phyloP scores from a whole-genome alignment of 345 rosid species.

The Mallotus nudiflorus region DNA sequence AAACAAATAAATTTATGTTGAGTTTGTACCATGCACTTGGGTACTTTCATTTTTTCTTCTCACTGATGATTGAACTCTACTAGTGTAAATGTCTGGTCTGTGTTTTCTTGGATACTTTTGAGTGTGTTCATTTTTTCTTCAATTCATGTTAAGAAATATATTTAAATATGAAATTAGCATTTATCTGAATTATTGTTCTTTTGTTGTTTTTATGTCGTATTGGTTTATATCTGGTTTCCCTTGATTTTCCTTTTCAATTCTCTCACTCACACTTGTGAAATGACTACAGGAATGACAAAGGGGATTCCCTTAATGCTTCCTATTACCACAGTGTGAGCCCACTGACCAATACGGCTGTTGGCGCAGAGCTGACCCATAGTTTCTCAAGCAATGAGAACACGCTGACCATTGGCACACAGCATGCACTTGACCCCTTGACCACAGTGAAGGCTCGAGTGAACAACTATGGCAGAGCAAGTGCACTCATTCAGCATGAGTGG shows the following conservation, averaged over 20 bases:
- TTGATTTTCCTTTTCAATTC: not conserved
- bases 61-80: not conserved
- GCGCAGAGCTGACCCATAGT: conserved; percentile 90
- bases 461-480: conserved; percentile 80
- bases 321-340: conserved; percentile 90
- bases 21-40: not conserved
- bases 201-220: not conserved
- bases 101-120: not conserved
- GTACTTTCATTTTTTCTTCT: not conserved
- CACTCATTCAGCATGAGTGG: conserved; percentile 95
- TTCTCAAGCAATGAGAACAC: conserved; percentile 80
- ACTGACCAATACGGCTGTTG: conserved; percentile 78
- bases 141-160: too few species aligned
- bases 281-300: conserved; percentile 73
- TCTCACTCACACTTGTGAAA: not conserved
- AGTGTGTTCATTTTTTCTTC: too few species aligned
- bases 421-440: conserved; percentile 88
- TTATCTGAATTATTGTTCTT: not conserved
- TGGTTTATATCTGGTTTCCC: not conserved
- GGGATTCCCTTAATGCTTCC: conserved; percentile 72
- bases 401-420: conserved; percentile 80
- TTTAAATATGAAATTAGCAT: not conserved
- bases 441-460: conserved; percentile 84
- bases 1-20: not conserved
- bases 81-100: not conserved